Conservation (phyloP, 2,329 filamentous ascomycete species). For the Colletotrichum chrysophilum region DNA sequence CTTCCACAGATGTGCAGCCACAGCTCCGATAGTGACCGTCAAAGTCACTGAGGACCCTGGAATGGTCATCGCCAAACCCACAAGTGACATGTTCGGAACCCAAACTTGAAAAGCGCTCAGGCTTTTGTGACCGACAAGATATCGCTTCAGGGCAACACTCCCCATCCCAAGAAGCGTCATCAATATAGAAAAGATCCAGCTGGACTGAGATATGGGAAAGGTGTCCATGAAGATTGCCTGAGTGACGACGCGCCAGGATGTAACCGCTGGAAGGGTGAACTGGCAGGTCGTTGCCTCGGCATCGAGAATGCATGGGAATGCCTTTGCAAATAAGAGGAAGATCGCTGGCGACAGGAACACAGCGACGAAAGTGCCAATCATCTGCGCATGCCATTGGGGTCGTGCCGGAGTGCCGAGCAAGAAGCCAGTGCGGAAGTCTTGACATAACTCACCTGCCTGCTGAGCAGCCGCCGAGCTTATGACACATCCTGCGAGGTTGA, state of each 20-base stretch:
- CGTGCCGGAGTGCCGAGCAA: neutral
- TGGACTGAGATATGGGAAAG: neutral
- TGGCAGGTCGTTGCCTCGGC: neutral
- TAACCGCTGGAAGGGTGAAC: neutral
- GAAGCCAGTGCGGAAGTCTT: neutral
- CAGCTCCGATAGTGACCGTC: neutral
- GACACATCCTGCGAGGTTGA: neutral
- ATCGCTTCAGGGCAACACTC: neutral
- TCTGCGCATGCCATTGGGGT: neutral
- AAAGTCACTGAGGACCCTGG: neutral
- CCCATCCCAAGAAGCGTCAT: neutral
- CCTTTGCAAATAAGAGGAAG: neutral
- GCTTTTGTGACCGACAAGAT: neutral
- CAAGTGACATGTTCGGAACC: neutral
- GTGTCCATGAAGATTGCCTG: neutral
- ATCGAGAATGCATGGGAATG: neutral
- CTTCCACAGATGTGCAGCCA: accelerated
- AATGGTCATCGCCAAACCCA: neutral
- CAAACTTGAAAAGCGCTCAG: neutral
- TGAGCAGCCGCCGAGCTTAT: neutral
- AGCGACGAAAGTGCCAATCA: neutral
- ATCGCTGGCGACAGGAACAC: neutral
- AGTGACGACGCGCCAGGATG: neutral
- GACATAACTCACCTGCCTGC: neutral
- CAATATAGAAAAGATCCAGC: neutral